phyloP scores from a whole-genome alignment of 768 basidiomycete genomes.

The Nidularia pulvinata region DNA sequence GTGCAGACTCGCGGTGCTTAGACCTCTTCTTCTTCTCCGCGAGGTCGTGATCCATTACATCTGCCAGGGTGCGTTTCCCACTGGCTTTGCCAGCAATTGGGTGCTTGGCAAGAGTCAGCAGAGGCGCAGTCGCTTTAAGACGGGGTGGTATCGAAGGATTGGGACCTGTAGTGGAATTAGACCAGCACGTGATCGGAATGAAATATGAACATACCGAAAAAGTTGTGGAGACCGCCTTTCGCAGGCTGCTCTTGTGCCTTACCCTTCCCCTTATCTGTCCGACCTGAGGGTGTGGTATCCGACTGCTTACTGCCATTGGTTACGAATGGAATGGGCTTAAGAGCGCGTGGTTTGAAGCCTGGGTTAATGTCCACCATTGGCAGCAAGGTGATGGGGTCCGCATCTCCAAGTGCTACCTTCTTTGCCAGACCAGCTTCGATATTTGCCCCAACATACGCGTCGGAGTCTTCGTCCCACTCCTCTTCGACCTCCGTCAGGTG shows the following conservation, averaged over 20 bases:
- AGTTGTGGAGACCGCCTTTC: constrained; percentile 48
- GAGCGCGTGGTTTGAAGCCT: constrained; percentile 48
- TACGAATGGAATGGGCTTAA: constrained; percentile 33
- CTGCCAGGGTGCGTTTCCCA: constrained; percentile 74
- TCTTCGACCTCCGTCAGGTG: constrained; percentile 63
- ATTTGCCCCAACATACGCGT: constrained; percentile 70
- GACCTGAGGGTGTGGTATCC: constrained; percentile 5
- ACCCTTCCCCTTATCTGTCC: constrained; percentile 51
- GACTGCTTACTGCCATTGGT: constrained; percentile 4
- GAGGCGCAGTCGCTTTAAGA: constrained; percentile 6
- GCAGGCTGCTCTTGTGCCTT: constrained; percentile 18
- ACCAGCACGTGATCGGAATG: not conserved
- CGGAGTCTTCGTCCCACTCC: constrained; percentile 59
- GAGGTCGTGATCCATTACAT: constrained; percentile 68
- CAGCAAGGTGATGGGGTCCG: constrained; percentile 66
- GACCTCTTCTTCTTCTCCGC: constrained; percentile 47
- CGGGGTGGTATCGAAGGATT: constrained; percentile 36
- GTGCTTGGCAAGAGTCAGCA: constrained; percentile 13
- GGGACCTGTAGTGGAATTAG: constrained; percentile 24
- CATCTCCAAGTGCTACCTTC: constrained; percentile 64
- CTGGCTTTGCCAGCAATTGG: constrained; percentile 53
- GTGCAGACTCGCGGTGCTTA: constrained; percentile 19
- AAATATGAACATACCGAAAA: constrained; percentile 50
- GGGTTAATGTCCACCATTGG: constrained; percentile 85
- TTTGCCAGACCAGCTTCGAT: constrained; percentile 65